Percentiles rank a stretch among this genome's conserved stretches.
phyloP scores from a whole-genome alignment of 2,329 filamentous ascomycete genomes.

The Colletotrichum kahawae region DNA sequence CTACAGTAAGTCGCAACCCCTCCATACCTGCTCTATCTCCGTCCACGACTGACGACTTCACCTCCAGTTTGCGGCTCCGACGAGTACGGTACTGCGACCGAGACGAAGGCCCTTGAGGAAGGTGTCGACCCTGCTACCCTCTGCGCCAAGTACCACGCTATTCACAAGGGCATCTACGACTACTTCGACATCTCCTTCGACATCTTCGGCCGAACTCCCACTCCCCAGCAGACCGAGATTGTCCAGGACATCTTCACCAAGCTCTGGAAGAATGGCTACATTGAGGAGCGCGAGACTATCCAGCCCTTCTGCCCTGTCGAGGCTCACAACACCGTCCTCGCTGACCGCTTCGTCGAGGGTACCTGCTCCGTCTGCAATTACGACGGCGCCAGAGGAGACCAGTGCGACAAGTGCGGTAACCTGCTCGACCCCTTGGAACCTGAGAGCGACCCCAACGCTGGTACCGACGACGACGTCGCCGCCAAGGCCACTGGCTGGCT shows the following conservation, averaged over 20 bases:
- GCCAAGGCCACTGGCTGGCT: slow-evolving; percentile 53
- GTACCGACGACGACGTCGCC: slow-evolving; percentile 32
- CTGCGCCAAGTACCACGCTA: slow-evolving; percentile 89
- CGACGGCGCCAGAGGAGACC: slow-evolving; percentile 73
- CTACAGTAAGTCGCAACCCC: slow-evolving; percentile 49
- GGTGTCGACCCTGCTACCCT: slow-evolving; percentile 81
- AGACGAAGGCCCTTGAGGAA: slow-evolving; percentile 93
- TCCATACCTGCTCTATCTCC: not conserved
- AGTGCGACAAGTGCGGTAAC: slow-evolving; percentile 70
- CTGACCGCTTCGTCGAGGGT: slow-evolving; percentile 86
- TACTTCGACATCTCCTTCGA: slow-evolving; percentile 98
- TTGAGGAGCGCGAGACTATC: slow-evolving; percentile 84
- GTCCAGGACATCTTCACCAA: slow-evolving; percentile 89
- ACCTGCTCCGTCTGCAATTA: slow-evolving; percentile 78
- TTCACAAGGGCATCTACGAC: slow-evolving; percentile 90
- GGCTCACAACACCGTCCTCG: slow-evolving; percentile 75
- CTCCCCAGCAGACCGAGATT: slow-evolving; percentile 86
- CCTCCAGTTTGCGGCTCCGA: slow-evolving; percentile 57
- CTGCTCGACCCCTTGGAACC: slow-evolving; percentile 73
- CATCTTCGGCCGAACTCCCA: slow-evolving; percentile 92
- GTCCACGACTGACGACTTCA: not conserved
- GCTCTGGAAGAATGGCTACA: slow-evolving; percentile 85
- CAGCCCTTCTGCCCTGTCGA: slow-evolving; percentile 84
- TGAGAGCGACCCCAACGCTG: slow-evolving; percentile 38
- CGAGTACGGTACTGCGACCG: slow-evolving; percentile 95